Percentiles rank a stretch among this genome's conserved stretches.
Conservation (phyloP, 768 basidiomycete species). For the Jaapia argillacea region DNA sequence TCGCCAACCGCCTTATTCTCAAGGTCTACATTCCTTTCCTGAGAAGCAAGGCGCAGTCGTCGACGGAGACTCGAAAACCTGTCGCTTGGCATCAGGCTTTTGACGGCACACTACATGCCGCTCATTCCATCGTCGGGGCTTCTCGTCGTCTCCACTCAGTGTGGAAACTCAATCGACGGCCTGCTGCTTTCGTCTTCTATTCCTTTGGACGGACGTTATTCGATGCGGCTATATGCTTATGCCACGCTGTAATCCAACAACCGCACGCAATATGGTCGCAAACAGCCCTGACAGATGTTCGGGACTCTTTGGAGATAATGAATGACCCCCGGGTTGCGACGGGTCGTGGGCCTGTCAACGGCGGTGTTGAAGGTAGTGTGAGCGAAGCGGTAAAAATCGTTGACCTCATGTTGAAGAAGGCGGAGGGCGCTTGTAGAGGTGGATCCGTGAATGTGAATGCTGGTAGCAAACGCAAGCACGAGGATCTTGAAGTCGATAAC, state of each 20-base stretch:
- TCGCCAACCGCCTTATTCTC: slow-evolving; percentile 50
- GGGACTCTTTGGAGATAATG: slow-evolving; percentile 33
- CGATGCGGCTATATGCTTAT: slow-evolving; percentile 57
- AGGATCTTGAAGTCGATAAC: slow-evolving; percentile 26
- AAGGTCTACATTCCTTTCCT: slow-evolving; percentile 65
- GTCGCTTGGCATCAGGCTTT: slow-evolving; percentile 36
- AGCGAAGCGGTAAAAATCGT: slow-evolving; percentile 30
- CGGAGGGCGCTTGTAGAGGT: slow-evolving; percentile 22
- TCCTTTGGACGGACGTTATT: slow-evolving; percentile 52
- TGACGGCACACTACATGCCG: slow-evolving; percentile 51
- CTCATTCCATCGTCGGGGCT: slow-evolving; percentile 52
- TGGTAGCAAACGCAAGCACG: slow-evolving; percentile 35
- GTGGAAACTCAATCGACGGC: slow-evolving; percentile 27
- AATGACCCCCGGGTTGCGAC: slow-evolving; percentile 15
- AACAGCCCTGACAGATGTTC: slow-evolving; percentile 36
- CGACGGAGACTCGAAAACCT: slow-evolving; percentile 17
- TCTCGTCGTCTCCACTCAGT: slow-evolving; percentile 30
- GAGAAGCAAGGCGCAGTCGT: slow-evolving; percentile 17
- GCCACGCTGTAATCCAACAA: slow-evolving; percentile 48
- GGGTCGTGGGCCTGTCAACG: slow-evolving; percentile 20
- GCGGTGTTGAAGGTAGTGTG: slow-evolving; percentile 21
- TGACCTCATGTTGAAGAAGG: slow-evolving; percentile 29
- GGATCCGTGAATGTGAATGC: slow-evolving; percentile 6
- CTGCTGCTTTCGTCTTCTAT: slow-evolving; percentile 46
- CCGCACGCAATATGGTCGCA: slow-evolving; percentile 35